Base-by-base conservation (phyloP, 306 rosid genomes). In the Medicago ruthenica region DNA sequence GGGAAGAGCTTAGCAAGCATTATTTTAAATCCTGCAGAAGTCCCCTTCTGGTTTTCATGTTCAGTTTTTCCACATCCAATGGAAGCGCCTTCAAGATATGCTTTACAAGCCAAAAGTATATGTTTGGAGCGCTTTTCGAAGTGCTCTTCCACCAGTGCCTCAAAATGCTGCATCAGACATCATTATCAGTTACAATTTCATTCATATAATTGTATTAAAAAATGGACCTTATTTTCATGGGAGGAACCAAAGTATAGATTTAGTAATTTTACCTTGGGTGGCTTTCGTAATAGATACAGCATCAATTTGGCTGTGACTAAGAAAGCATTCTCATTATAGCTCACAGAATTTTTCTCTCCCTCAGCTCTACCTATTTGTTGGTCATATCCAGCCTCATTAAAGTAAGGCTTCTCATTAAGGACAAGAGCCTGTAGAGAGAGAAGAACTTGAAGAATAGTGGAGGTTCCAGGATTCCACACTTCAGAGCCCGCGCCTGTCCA, bases 371-470 rank as follows among this genome's bases (percentile, higher is more conserved):
- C 99, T 0, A 90, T 70, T 86, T 90, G 99, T 67, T 87, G 91
- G 87, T 92, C 96, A 72, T 92, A 92, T 62, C 99, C 99, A 63
- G 99, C 99, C 88, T 96, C 99, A 54, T 96, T 96, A 83, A 92
- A 92, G 84, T 96, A 96, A 67, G 99, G 99, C 90, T 85, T 92
- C 83, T 96, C 97, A 22, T 96, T 96, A 13, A 96, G 99, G 80
- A 96, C 98, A 40, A 92, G 98, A 77, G 98, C 98, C 76, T 92
- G 99, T 53, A 96, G 93, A 75, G 99, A 96, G 80, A 96, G 88
- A 80, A 96, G 98, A 82, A 96, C 89, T 77, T 96, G 99, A 73
- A 96, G 98, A 79, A 92, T 79, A 24, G 92, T 89, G 55, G 97
- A 91, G 83, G 82, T 78, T 82, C 81, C 87, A 10, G 97, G 92